phyloP scores from a whole-genome alignment of 169 alveolate species.

The Plasmodium coatneyi region DNA sequence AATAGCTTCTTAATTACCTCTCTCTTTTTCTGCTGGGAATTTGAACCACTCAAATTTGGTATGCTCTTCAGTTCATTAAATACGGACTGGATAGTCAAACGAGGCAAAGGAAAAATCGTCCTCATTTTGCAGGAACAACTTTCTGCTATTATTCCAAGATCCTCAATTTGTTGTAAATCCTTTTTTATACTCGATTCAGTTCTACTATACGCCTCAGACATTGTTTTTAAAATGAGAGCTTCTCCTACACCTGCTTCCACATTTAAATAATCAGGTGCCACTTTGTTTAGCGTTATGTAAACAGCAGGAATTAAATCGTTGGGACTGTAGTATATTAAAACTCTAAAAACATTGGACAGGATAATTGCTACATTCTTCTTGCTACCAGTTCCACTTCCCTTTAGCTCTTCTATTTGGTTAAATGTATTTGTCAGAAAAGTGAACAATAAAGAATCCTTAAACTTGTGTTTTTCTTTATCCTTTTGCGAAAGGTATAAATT shows the following conservation, averaged over 20 bases:
- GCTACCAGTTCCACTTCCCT: constrained; percentile 91
- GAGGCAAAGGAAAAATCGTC: constrained; percentile 88
- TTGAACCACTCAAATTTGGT: constrained; percentile 82
- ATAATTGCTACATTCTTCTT: constrained; percentile 86
- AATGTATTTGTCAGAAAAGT: constrained; percentile 84
- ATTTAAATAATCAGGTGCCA: constrained; percentile 96
- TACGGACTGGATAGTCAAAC: constrained; percentile 87
- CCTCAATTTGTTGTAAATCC: constrained; percentile 92
- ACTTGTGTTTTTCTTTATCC: constrained; percentile 72
- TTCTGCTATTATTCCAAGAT: constrained; percentile 91
- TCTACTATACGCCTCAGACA: constrained; percentile 94
- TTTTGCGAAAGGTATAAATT: constrained; percentile 74
- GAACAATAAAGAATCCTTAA: constrained; percentile 77
- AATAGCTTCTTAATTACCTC: constrained; percentile 90
- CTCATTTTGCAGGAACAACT: constrained; percentile 90
- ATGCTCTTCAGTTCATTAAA: constrained; percentile 80
- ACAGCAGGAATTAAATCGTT: constrained; percentile 87
- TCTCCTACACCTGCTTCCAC: constrained; percentile 98
- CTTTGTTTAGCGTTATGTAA: constrained; percentile 86
- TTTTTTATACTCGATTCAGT: constrained; percentile 93
- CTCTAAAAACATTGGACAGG: constrained; percentile 86
- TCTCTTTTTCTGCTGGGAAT: constrained; percentile 81
- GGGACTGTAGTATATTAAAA: constrained; percentile 88
- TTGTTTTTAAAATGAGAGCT: constrained; percentile 93
- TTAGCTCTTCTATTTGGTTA: constrained; percentile 87